Base-by-base conservation (phyloP, 2,329 filamentous ascomycete genomes). In the Phaeosphaeriaceae sp. region DNA sequence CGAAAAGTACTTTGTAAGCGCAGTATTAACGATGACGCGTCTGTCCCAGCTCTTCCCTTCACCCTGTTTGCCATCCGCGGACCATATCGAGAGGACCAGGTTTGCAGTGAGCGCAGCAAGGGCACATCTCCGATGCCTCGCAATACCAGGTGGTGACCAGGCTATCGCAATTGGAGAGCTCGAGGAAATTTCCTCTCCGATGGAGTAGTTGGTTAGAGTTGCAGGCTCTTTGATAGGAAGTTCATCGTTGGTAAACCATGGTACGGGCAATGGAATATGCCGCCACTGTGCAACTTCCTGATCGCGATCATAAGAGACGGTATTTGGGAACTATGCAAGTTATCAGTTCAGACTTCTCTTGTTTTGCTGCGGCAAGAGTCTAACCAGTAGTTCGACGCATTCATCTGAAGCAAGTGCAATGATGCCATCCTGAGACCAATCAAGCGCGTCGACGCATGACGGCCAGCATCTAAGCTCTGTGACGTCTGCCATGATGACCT, bases 61-160 rank as follows among this genome's bases (percentile, higher is more conserved):
- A 15, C 75, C 68, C 1, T 72, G 74, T 19, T 75, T 75, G 13
- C 82, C 82, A 31, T 80, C 71, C 2, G 81, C 78, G 48, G 84
- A 82, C 81, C 85, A 89, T 9, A 89, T 69, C 1, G 84, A 85
- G 5, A 89, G 70, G 1, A 85, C 67, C 54, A 86, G 72, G 61
- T 86, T 87, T 2, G 85, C 82, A 0, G 85, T 87, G 46, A 87
- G 74, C 17, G 86, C 81, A 1, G 82, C 84, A 25, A 89, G 79
- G 7, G 82, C 81, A 65, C 82, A 85, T 60, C 84, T 80, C 45
- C 81, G 76, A 69, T 86, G 82, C 62, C 81, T 82, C 19, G 79
- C 85, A 41, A 88, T 72, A 1, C 86, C 86, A 7, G 83, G 78
- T 1, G 83, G 78, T 5, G 86, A 88, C 86, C 86, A 89, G 9